Base-by-base conservation (phyloP, 306 rosid species). In the Acacia crassicarpa region DNA sequence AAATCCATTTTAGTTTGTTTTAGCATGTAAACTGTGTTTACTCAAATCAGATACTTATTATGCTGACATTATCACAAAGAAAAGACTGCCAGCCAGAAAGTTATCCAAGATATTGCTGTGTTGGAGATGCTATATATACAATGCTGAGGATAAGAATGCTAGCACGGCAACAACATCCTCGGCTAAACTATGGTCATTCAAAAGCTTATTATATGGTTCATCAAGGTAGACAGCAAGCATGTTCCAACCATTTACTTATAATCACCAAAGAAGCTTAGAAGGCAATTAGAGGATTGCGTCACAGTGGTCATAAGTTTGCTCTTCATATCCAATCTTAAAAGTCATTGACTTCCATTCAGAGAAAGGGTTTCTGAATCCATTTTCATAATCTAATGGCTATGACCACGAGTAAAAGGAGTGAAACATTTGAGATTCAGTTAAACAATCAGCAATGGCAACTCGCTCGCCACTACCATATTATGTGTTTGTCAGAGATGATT, bases 131-230 rank as follows among this genome's bases (percentile, higher is more conserved):
- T 20, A 54, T 54, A 19, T 54, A 20, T 22, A 8, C 63, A n/a
- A 8, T 56, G 13, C 22, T n/a, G 63, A 74, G 74, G 44, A 74
- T 75, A 58, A 35, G 40, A 5, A 38, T 38, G 41, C 48, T 79
- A 75, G 11, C 27, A 56, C 25, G 53, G 69, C 70, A 76, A 41
- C 41, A 70, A 43, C 33, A 41, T 61, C 38, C 41, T 71, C 62
- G 25, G 63, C 69, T 58, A 56, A 79, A 79, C 30, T 68, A 74
- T 25, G 67, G 45, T 62, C 63, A 33, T 13, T 74, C 62, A 62
- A 72, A 83, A 20, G 38, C 58, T 67, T 43, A 67, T 32, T 41
- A 49, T 58, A 41, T 68, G 44, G 84, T 19, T 30, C 35, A 59
- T 76, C 22, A 38, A 56, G 54, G 23, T 15, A 23, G 77, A 35